A percentile compares a stretch with the other conserved stretches of the same genome.
Evolutionary conservation across 1,284 basidiomycete species (phyloP).

Genomic region (Pascua guehoae): DNA sequence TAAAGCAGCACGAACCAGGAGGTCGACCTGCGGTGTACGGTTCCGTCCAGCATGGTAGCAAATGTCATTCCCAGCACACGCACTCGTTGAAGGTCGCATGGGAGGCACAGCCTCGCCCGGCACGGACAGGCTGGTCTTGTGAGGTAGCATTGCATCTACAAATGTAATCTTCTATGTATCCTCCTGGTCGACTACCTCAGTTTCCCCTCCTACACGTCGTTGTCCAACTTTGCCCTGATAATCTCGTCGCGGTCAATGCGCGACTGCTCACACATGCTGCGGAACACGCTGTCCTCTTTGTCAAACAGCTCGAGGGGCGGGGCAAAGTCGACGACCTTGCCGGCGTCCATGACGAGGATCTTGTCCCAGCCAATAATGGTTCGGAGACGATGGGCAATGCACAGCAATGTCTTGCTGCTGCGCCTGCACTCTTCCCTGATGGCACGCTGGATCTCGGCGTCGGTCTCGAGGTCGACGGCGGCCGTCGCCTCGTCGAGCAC

Average conservation of each 20-base stretch:
- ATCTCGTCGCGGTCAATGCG: slow-evolving; percentile 48
- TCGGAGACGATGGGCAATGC: slow-evolving; percentile 72
- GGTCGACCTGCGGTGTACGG: no score
- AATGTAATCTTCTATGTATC: no score
- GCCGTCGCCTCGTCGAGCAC: slow-evolving; percentile 54
- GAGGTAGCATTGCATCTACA: no score
- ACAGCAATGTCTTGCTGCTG: slow-evolving; percentile 70
- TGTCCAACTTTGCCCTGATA: slow-evolving; percentile 14
- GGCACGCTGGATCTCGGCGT: slow-evolving; percentile 66
- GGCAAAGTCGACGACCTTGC: slow-evolving; percentile 52
- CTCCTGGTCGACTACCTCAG: no score
- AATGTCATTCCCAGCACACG: no score
- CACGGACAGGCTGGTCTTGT: no score
- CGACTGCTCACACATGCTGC: slow-evolving; percentile 41
- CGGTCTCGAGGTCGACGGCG: slow-evolving; percentile 72
- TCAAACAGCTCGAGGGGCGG: slow-evolving; percentile 23
- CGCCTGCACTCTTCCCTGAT: slow-evolving; percentile 49
- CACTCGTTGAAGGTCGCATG: no score
- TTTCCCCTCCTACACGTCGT: neutral
- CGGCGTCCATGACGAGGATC: slow-evolving; percentile 70
- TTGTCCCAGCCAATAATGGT: slow-evolving; percentile 72
- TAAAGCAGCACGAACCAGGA: no score
- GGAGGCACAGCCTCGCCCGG: no score
- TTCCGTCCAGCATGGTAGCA: no score
- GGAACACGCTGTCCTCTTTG: slow-evolving; percentile 36